phyloP scores from a whole-genome alignment of 78 protist genomes.

The Emiliania huxleyi region DNA sequence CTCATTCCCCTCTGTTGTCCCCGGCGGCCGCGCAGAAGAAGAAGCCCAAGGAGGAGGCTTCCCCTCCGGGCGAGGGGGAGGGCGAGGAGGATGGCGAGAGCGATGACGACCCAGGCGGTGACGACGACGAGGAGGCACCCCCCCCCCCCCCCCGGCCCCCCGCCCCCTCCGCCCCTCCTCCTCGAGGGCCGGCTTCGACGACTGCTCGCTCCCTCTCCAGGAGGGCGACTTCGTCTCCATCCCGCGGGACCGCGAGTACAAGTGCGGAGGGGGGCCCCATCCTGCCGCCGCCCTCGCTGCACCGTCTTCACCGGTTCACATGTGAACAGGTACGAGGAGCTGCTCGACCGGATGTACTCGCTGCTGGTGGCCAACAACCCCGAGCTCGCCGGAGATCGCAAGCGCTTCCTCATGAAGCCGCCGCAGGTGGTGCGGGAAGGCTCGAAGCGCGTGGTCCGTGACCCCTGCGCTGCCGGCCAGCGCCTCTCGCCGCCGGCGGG shows the following conservation, averaged over 20 bases:
- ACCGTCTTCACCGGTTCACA: background rate
- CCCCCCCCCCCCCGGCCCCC: too few species aligned
- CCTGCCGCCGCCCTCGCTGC: too few species aligned
- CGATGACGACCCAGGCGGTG: background rate
- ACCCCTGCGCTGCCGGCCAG: too few species aligned
- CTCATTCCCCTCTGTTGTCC: background rate
- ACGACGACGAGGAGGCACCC: background rate
- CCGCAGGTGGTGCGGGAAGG: constrained; percentile 69
- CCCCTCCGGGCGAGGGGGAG: background rate
- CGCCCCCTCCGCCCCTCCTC: too few species aligned
- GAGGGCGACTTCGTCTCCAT: background rate
- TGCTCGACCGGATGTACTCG: constrained; percentile 37
- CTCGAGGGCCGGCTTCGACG: background rate
- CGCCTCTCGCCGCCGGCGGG: too few species aligned
- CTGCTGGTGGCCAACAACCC: constrained; percentile 46
- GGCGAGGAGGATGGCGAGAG: background rate
- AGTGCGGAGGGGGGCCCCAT: too few species aligned
- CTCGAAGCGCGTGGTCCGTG: constrained; percentile 19
- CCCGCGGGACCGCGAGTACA: constrained; percentile 7
- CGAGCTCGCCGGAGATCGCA: constrained; percentile 30
- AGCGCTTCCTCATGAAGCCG: constrained; percentile 66
- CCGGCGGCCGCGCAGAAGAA: background rate
- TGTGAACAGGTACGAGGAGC: constrained; percentile 35
- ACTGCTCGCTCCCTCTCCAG: background rate
- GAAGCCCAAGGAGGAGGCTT: background rate